These are phyloP conservation scores for Xylariaceae sp. DNA, from an alignment of 2,329 filamentous ascomycete genomes.

Conservation along the genomic window DNA sequence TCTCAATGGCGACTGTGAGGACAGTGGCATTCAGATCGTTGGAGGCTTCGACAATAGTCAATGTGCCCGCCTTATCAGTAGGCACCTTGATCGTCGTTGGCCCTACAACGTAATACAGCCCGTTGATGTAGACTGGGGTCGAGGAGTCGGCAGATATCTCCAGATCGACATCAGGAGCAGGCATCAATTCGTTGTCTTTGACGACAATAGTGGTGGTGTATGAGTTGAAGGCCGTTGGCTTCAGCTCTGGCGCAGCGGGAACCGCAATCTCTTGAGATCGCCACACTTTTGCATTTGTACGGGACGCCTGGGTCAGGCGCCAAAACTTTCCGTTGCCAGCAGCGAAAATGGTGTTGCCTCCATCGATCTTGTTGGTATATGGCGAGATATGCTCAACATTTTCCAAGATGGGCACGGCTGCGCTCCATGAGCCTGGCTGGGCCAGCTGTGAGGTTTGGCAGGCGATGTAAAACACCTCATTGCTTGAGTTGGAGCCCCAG, in stretches of 20 bases:
- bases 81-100: neutral
- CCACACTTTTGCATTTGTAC: slow-evolving; percentile 3
- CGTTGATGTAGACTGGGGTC: slow-evolving; percentile 1
- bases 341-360: slow-evolving; percentile 5
- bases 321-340: slow-evolving; percentile 1
- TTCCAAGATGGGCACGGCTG: neutral
- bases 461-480: slow-evolving; percentile 3
- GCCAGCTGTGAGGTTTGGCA: slow-evolving; percentile 1
- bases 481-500: slow-evolving; percentile 3
- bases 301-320: slow-evolving; percentile 1
- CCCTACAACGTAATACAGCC: neutral
- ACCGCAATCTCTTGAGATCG: slow-evolving; percentile 1
- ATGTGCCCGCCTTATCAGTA: neutral
- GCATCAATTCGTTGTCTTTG: neutral
- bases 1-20: neutral
- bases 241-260: neutral
- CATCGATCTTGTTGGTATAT: slow-evolving; percentile 3
- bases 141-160: neutral
- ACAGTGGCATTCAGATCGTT: neutral
- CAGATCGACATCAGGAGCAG: neutral
- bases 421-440: neutral
- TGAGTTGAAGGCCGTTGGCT: neutral
- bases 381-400: slow-evolving; percentile 2
- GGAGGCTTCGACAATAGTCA: slow-evolving; percentile 1
- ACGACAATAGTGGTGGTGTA: slow-evolving; percentile 3